Percentiles rank a stretch among this genome's conserved stretches.
phyloP scores from a whole-genome alignment of 306 rosid species.

The Cicer chorassanicum region DNA sequence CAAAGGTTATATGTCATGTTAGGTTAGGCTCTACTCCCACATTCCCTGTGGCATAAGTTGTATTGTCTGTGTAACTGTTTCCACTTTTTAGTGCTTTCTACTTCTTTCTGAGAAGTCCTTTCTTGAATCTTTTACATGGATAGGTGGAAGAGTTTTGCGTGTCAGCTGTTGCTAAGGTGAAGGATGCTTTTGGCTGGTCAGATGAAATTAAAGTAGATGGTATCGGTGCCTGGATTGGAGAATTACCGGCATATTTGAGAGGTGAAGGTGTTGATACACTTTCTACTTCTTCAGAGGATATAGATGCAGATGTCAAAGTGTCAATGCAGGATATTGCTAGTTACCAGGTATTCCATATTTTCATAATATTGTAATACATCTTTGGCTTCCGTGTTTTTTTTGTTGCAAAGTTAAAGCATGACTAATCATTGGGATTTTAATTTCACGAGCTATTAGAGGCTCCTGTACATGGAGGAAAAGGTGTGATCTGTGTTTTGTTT shows the following conservation, averaged over 20 bases:
- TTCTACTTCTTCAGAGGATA: constrained; percentile 49
- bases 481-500: constrained; percentile 8
- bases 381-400: constrained; percentile 7
- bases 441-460: not conserved
- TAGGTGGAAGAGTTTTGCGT: constrained; percentile 73
- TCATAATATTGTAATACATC: constrained; percentile 10
- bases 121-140: constrained; percentile 45
- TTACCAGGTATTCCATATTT: constrained; percentile 70
- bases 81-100: not conserved
- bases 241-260: constrained; percentile 71
- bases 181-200: constrained; percentile 71
- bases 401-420: constrained; percentile 17
- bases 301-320: constrained; percentile 55
- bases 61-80: constrained; percentile 13
- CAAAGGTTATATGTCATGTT: constrained; percentile 30
- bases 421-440: constrained; percentile 13
- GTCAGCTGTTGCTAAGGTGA: constrained; percentile 65
- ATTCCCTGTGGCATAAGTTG: not conserved
- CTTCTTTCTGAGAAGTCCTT: constrained; percentile 39
- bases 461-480: constrained; percentile 1
- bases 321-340: constrained; percentile 82
- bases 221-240: constrained; percentile 79
- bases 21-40: constrained; percentile 16
- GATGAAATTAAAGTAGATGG: constrained; percentile 62
- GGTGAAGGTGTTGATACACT: constrained; percentile 53